Evolutionary conservation across 2,329 filamentous ascomycete species (phyloP).

Genomic region (Claviceps lovelessii): DNA sequence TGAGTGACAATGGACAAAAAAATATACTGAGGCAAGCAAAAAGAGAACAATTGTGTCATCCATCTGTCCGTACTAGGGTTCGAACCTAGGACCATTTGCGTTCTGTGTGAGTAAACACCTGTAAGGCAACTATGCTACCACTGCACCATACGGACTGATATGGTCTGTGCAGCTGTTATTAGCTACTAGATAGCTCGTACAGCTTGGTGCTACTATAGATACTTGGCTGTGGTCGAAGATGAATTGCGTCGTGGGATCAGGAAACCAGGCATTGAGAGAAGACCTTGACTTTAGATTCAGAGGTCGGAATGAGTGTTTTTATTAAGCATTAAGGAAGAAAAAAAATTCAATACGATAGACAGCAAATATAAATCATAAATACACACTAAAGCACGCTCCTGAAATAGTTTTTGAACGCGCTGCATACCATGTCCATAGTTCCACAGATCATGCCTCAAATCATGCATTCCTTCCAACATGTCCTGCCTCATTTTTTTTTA

Average conservation of each 20-base stretch:
- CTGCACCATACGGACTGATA: slow-evolving; percentile 16
- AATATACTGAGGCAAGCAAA: too few relatives aligned
- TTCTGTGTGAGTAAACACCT: slow-evolving; percentile 4
- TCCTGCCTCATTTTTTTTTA: not conserved
- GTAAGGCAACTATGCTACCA: slow-evolving; percentile 28
- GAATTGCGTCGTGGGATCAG: too few relatives aligned
- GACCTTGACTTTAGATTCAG: too few relatives aligned
- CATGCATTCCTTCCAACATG: not conserved
- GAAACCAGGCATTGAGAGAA: too few relatives aligned
- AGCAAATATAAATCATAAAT: not conserved
- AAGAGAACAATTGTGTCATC: too few relatives aligned
- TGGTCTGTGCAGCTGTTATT: not conserved
- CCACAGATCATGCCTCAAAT: not conserved
- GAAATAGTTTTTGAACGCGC: not conserved
- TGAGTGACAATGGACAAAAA: too few relatives aligned
- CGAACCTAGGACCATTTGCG: slow-evolving; percentile 30
- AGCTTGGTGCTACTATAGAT: too few relatives aligned
- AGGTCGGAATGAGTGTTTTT: too few relatives aligned
- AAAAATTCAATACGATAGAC: too few relatives aligned
- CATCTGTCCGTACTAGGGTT: slow-evolving; percentile 27
- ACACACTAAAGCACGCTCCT: not conserved
- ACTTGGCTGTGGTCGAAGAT: too few relatives aligned
- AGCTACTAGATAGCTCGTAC: fast-evolving
- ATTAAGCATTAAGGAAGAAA: too few relatives aligned
- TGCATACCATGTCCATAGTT: not conserved